A percentile compares a stretch with the other conserved stretches of the same genome.
Conservation (phyloP, 2,329 filamentous ascomycete genomes). For the Lachnellula willkommii region DNA sequence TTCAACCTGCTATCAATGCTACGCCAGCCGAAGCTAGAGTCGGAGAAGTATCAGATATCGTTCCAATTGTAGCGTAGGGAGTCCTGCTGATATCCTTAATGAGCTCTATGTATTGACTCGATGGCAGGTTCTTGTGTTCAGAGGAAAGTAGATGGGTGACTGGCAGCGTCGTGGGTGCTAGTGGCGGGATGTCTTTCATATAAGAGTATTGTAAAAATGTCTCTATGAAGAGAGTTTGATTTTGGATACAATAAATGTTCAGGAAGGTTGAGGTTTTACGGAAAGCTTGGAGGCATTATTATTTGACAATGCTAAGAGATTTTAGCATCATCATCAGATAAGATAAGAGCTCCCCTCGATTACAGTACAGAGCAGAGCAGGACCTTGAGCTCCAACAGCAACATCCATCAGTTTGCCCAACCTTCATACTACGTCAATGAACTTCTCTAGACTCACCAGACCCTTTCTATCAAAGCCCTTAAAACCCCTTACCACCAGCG, state of each 20-base stretch:
- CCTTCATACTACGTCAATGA: constrained; percentile 15
- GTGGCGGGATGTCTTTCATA: constrained; percentile 12
- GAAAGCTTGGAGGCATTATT: no score
- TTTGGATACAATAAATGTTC: no score
- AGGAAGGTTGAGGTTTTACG: neutral
- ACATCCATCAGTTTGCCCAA: neutral
- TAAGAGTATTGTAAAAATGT: neutral
- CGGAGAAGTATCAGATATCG: constrained; percentile 10
- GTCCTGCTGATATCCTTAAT: neutral
- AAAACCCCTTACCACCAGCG: constrained; percentile 13
- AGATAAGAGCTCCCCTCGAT: constrained; percentile 4
- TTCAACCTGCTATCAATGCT: constrained; percentile 7
- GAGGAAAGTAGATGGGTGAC: constrained; percentile 15
- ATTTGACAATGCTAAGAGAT: neutral
- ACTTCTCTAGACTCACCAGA: constrained; percentile 17
- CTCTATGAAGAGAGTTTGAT: no score
- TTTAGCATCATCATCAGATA: neutral
- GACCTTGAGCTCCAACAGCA: neutral
- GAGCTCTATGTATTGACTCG: neutral
- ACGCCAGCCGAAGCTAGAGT: constrained; percentile 9
- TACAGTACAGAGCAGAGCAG: no score
- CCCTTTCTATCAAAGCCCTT: constrained; percentile 10
- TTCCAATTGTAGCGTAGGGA: constrained; percentile 9
- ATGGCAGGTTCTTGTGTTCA: constrained; percentile 8
- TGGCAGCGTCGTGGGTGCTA: constrained; percentile 11